These are phyloP conservation scores for Melanopsichium pennsylvanicum DNA, from an alignment of 1,284 basidiomycete genomes.

Conservation along the genomic window DNA sequence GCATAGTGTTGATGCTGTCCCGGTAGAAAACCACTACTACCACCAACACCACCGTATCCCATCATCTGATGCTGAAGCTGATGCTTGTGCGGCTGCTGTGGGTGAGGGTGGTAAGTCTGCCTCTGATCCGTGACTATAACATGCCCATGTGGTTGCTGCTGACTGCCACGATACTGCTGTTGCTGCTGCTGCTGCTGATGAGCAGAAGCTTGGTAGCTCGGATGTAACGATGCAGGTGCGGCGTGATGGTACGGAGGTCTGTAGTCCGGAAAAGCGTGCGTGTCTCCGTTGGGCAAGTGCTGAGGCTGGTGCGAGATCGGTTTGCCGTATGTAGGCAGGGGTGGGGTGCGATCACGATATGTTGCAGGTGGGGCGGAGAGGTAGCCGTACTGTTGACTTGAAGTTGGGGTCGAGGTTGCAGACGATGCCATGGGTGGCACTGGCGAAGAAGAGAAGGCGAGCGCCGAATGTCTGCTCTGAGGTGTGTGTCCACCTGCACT, in stretches of 20 bases:
- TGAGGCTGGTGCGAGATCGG: slow-evolving; percentile 19
- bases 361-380: slow-evolving; percentile 12
- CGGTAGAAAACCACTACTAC: no score
- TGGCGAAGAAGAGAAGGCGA: not conserved
- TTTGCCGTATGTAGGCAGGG: slow-evolving; percentile 26
- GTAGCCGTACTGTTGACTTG: slow-evolving; percentile 20
- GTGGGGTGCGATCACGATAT: slow-evolving; percentile 16
- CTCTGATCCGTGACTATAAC: not conserved
- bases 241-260: slow-evolving; percentile 22
- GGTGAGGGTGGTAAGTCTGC: not conserved
- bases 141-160: not conserved
- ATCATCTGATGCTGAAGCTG: no score
- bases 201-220: slow-evolving; percentile 9
- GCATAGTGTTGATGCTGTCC: no score
- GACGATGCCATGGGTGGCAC: not conserved
- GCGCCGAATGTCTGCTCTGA: not conserved
- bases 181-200: slow-evolving; percentile 4
- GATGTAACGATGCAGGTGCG: slow-evolving; percentile 11
- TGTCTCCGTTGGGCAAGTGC: not conserved
- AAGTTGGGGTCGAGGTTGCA: not conserved
- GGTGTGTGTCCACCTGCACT: not conserved
- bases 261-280: slow-evolving; percentile 19
- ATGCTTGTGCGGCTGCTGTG: not conserved
- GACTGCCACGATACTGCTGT: slow-evolving; percentile 6
- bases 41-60: no score